phyloP scores from a whole-genome alignment of 495 filamentous ascomycete genomes.

The Penicillium desertorum region DNA sequence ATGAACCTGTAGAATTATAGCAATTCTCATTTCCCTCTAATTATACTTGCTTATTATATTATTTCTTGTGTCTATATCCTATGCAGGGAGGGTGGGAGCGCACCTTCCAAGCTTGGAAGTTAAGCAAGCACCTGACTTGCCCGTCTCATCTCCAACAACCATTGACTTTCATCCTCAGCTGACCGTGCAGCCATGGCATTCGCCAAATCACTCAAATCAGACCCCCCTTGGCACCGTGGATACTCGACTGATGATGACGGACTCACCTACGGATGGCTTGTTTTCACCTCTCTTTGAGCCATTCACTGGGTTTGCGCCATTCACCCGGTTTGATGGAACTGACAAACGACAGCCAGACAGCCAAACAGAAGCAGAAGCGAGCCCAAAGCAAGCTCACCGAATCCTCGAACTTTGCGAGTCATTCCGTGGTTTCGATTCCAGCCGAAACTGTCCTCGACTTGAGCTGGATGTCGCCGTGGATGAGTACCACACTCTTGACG shows the following conservation, averaged over 20 bases:
- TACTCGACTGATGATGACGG: constrained; percentile 20
- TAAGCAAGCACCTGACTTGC: background rate
- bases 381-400: background rate
- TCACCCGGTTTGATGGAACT: background rate
- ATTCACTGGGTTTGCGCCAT: constrained; percentile 6
- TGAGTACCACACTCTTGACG: constrained; percentile 25
- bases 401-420: constrained; percentile 6
- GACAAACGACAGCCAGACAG: background rate
- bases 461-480: constrained; percentile 26
- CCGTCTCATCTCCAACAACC: constrained; percentile 6
- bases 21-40: constrained; percentile 33
- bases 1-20: constrained; percentile 49
- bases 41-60: constrained; percentile 12
- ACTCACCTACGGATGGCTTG: background rate
- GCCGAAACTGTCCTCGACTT: constrained; percentile 16
- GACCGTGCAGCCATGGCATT: constrained; percentile 13
- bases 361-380: background rate
- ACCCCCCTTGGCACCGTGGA: constrained; percentile 26
- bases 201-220: constrained; percentile 18
- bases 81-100: background rate
- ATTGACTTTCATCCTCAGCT: constrained; percentile 1
- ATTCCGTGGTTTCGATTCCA: constrained; percentile 3
- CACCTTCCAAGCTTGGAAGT: constrained; percentile 10
- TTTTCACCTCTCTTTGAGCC: constrained; percentile 15
- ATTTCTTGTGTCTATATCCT: constrained; percentile 4